Evolutionary conservation across 805 yeast species (phyloP).

Genomic region (Saturnispora mendoncae): DNA sequence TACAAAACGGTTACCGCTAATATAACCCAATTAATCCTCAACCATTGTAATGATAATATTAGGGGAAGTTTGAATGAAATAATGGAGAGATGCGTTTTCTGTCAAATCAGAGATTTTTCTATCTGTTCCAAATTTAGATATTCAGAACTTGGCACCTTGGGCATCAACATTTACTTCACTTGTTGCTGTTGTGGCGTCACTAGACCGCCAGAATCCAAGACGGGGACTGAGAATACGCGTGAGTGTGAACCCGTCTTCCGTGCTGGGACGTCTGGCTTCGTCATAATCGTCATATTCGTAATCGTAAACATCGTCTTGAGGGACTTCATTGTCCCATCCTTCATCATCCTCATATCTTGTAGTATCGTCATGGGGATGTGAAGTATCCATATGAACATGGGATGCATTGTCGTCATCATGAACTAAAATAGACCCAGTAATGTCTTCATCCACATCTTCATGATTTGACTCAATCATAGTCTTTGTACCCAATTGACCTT

Average conservation of each 20-base stretch:
- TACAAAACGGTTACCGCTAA: no score
- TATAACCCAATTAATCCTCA: no score
- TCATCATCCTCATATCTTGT: slow-evolving; percentile 27
- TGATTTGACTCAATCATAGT: neutral
- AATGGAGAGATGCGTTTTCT: no score
- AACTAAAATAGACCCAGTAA: neutral
- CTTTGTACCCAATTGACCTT: neutral
- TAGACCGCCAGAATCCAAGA: neutral
- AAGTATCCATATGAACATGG: slow-evolving; percentile 12
- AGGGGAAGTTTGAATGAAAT: no score
- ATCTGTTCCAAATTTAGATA: neutral
- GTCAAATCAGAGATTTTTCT: no score
- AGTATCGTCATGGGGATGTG: slow-evolving; percentile 15
- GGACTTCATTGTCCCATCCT: slow-evolving; percentile 6
- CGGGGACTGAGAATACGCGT: slow-evolving; percentile 4
- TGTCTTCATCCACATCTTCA: neutral
- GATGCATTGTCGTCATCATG: no score
- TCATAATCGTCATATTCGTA: slow-evolving; percentile 26
- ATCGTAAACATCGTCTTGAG: slow-evolving; percentile 1
- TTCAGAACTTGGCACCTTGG: neutral
- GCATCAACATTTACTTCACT: neutral
- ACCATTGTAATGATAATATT: no score
- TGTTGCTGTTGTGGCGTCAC: slow-evolving; percentile 1
- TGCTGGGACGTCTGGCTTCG: slow-evolving; percentile 3
- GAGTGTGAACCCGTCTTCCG: neutral